Conservation (phyloP, 441 rosid genomes). For the Euphorbia schlechtendalii region DNA sequence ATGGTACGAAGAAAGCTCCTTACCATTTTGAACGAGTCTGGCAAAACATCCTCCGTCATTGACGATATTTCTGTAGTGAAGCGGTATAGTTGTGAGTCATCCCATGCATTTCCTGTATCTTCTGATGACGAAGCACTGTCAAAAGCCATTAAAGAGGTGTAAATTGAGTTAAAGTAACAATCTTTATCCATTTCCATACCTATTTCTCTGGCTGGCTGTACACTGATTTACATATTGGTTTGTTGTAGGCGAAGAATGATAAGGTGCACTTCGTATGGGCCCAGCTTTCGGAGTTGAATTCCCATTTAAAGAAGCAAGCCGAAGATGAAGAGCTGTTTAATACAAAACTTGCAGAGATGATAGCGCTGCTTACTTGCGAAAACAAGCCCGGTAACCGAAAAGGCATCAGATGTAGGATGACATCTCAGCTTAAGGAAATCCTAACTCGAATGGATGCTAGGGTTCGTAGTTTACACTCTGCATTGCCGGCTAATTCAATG, state of each 20-base stretch:
- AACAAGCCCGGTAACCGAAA: slow-evolving; percentile 37
- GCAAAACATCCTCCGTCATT: slow-evolving; percentile 63
- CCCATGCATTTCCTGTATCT: slow-evolving; percentile 73
- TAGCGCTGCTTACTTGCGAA: slow-evolving; percentile 66
- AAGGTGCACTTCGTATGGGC: slow-evolving; percentile 77
- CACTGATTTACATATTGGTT: slow-evolving; percentile 9
- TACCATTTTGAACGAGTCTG: slow-evolving; percentile 52
- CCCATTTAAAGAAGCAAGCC: slow-evolving; percentile 58
- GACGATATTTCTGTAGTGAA: slow-evolving; percentile 65
- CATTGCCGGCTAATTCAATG: slow-evolving; percentile 78
- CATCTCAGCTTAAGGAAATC: slow-evolving; percentile 61
- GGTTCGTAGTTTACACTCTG: slow-evolving; percentile 40
- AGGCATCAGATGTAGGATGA: slow-evolving; percentile 31
- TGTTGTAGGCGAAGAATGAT: slow-evolving; percentile 61
- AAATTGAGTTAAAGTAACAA: slow-evolving; percentile 2
- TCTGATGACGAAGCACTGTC: slow-evolving; percentile 81
- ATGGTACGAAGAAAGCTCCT: slow-evolving; percentile 61
- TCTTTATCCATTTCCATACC: slow-evolving; percentile 7
- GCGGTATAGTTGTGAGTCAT: slow-evolving; percentile 61
- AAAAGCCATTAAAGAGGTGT: slow-evolving; percentile 79
- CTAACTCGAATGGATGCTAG: slow-evolving; percentile 45
- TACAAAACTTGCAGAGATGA: slow-evolving; percentile 70
- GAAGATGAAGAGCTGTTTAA: slow-evolving; percentile 55
- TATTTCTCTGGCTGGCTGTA: neutral
- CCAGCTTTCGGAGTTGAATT: slow-evolving; percentile 75